phyloP scores from a whole-genome alignment of 306 rosid species.

The Malus domestica region ASM211411v1 NC_041794.1:22011001-22011500 shows the following conservation, averaged over 20 bases:
- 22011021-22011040: conserved; percentile 67
- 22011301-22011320: conserved; percentile 24
- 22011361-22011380: neutral
- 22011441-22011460: neutral
- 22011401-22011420: neutral
- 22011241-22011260: conserved; percentile 80
- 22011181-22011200: conserved; percentile 84
- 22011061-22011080: conserved; percentile 50
- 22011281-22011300: conserved; percentile 66
- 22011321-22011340: neutral
- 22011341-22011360: neutral
- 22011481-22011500: neutral
- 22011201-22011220: conserved; percentile 52
- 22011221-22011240: conserved; percentile 59
- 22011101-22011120: neutral
- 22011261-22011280: conserved; percentile 67
- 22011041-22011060: conserved; percentile 53
- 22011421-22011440: neutral
- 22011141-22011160: neutral
- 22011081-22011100: neutral
- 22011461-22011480: neutral
- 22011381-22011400: neutral
- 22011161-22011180: conserved; percentile 87
- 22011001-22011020: conserved; percentile 56
- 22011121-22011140: neutral